phyloP scores from a whole-genome alignment of 768 basidiomycete species.

The Rhodotorula sphaerocarpa region DNA sequence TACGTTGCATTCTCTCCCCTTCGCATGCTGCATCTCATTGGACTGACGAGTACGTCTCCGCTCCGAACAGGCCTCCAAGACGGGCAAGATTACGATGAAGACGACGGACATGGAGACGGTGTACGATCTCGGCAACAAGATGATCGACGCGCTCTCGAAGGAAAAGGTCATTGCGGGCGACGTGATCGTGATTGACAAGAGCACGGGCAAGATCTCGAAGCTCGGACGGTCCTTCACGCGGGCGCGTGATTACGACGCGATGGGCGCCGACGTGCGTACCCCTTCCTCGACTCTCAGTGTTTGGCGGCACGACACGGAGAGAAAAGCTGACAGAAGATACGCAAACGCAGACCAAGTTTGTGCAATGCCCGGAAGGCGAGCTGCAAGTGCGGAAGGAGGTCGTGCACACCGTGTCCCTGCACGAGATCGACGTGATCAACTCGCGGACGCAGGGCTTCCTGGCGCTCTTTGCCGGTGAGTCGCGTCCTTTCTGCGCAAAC shows the following conservation, averaged over 20 bases:
- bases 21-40: not conserved
- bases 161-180: constrained; percentile 92
- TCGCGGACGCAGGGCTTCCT: constrained; percentile 97
- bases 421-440: constrained; percentile 99
- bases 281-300: not conserved
- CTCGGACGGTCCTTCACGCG: constrained; percentile 93
- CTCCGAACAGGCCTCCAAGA: constrained; percentile 79
- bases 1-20: constrained; percentile 46
- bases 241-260: constrained; percentile 95
- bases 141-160: constrained; percentile 95
- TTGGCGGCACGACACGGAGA: too few species aligned
- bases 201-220: constrained; percentile 91
- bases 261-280: constrained; percentile 95
- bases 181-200: constrained; percentile 93
- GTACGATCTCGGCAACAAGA: constrained; percentile 95
- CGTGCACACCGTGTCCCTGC: constrained; percentile 90
- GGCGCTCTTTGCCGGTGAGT: constrained; percentile 55
- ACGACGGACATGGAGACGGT: constrained; percentile 99
- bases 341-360: constrained; percentile 77
- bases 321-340: too few species aligned
- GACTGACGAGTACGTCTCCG: not conserved
- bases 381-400: constrained; percentile 96
- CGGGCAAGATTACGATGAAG: constrained; percentile 93
- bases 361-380: constrained; percentile 96
- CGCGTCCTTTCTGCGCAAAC: too few species aligned